Evolutionary conservation across 495 filamentous ascomycete species (phyloP), one percentile per base, ranked within the genome.

Genomic region (Aspergillus diversus): DNA sequence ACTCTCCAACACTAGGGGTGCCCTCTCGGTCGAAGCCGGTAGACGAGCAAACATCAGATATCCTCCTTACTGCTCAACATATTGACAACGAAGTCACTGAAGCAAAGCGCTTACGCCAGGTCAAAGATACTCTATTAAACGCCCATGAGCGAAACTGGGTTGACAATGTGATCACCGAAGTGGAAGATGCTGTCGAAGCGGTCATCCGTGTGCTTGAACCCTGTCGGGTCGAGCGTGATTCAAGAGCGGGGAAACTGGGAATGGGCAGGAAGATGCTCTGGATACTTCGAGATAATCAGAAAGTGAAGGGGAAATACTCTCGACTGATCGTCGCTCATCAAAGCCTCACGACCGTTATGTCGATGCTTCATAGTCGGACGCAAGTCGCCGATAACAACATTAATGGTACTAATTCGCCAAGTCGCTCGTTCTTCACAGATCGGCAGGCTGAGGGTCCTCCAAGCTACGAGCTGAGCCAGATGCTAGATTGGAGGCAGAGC

Each of bases 281-380:
- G 47, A 50, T 21, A 12, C 47, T 50, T 21, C 47, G 47, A 17
- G 47, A 50, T 21, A 17, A 50, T 17, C 47, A 50, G 21, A 50
- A 50, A 31, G 16, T 50, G 47, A 50, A 50, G 47, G 47, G 47
- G 47, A 50, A 50, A 31, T 50, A 50, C 21, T 31, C 16, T n/a
- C 47, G 47, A 50, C 21, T 50, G 7, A 31, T 50, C 21, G 47
- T 50, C 16, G 9, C n/a, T 27, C 47, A 50, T 50, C 47, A 50
- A 31, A 50, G 47, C 47, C 47, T 50, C 16, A 50, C 47, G 47
- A 50, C 47, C 15, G 47, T 50, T n/a, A 50, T 50, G 47, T 50
- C 47, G 5, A 21, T 50, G 16, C 47, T 50, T 7, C 47, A 50
- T 50, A 31, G 47, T 17, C 47, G 47, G 16, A 31, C 11, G n/a